Evolutionary conservation across 768 basidiomycete genomes (phyloP).

Genomic region (Crepidotus variabilis): DNA sequence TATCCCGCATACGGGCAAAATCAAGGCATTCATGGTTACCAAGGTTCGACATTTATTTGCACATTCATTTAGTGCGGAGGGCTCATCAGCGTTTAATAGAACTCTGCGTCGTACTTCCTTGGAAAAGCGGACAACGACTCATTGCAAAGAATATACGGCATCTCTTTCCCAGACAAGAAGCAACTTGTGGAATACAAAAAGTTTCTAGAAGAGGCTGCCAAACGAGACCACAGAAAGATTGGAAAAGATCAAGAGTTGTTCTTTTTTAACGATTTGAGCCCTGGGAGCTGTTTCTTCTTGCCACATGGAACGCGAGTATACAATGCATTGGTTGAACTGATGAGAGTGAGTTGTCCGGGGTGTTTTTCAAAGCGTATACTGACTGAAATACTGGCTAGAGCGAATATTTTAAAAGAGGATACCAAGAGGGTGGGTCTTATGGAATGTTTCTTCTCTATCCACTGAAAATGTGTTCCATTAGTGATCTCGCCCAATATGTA

Average conservation of each 20-base stretch:
- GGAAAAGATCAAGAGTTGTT: slow-evolving; percentile 98
- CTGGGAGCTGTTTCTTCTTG: slow-evolving; percentile 94
- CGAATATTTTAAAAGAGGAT: slow-evolving; percentile 94
- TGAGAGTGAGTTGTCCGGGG: slow-evolving; percentile 71
- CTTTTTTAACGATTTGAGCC: slow-evolving; percentile 97
- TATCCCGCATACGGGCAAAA: slow-evolving; percentile 95
- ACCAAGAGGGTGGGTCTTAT: slow-evolving; percentile 72
- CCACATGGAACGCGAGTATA: slow-evolving; percentile 97
- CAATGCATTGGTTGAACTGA: slow-evolving; percentile 86
- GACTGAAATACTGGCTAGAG: slow-evolving; percentile 37
- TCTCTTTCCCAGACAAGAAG: slow-evolving; percentile 98
- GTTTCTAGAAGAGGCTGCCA: slow-evolving; percentile 97
- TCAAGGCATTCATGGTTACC: slow-evolving; percentile 96
- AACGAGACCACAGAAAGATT: slow-evolving; percentile 94
- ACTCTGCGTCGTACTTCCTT: slow-evolving; percentile 97
- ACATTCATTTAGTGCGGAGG: not conserved
- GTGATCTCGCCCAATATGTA: slow-evolving; percentile 99
- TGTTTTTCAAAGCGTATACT: not conserved
- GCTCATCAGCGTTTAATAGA: slow-evolving; percentile 39
- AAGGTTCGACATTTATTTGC: slow-evolving; percentile 54
- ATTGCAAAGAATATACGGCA: slow-evolving; percentile 94
- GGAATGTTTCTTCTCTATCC: not conserved
- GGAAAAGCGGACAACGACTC: slow-evolving; percentile 92
- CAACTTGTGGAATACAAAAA: slow-evolving; percentile 92
- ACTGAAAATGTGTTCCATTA: slow-evolving; percentile 19